Conservation (phyloP, 129 eudicot species). For the Centrapalus pauciflorus region DNA sequence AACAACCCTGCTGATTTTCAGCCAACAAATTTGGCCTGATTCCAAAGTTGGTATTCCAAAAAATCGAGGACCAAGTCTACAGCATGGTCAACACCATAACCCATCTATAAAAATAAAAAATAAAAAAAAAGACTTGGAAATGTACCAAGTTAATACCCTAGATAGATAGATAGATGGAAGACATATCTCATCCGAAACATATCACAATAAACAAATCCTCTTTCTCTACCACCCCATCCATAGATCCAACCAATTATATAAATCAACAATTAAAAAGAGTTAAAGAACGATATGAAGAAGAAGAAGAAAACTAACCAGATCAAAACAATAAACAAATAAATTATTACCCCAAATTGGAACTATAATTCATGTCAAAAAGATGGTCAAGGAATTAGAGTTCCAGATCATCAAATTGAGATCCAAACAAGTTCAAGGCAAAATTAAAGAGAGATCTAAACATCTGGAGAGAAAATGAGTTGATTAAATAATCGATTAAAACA, state of each 20-base stretch:
- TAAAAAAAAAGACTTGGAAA: neutral
- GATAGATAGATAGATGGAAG: too few species aligned
- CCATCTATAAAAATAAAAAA: too few species aligned
- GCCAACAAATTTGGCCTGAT: constrained; percentile 10
- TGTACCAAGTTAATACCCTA: constrained; percentile 2
- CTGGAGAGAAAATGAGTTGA: neutral
- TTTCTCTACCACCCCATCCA: neutral
- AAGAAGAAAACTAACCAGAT: constrained; percentile 13
- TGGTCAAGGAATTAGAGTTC: neutral
- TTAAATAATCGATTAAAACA: neutral
- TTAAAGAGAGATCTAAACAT: constrained; percentile 20
- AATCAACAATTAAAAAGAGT: neutral
- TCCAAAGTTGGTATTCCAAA: neutral
- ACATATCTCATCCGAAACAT: neutral
- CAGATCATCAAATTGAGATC: constrained; percentile 26
- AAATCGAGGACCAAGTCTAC: neutral
- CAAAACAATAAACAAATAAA: constrained; percentile 6
- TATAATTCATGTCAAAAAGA: constrained; percentile 8
- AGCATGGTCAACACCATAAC: neutral
- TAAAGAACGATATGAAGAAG: neutral
- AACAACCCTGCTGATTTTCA: neutral
- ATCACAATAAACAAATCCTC: neutral
- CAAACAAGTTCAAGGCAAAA: neutral
- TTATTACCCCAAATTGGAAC: neutral
- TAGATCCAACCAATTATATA: constrained; percentile 17